Evolutionary conservation across 1,139 yeast genomes (phyloP).

Genomic region (Geotrichum bryndzae): DNA sequence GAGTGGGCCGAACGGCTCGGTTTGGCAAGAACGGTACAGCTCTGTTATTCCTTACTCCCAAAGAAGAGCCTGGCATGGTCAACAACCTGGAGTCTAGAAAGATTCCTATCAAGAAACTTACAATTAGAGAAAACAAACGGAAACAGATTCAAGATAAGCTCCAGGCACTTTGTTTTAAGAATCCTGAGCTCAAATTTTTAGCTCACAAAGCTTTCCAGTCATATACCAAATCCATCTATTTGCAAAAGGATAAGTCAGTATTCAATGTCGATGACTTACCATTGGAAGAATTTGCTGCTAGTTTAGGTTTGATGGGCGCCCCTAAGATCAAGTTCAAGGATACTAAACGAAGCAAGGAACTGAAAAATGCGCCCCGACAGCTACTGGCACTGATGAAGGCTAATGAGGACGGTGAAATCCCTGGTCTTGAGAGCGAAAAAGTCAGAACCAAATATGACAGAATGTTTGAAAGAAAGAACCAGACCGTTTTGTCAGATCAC

Average conservation of each 20-base stretch:
- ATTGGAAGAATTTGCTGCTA: slow-evolving; percentile 74
- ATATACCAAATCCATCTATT: slow-evolving; percentile 73
- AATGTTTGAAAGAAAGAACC: slow-evolving; percentile 93
- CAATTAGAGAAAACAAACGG: slow-evolving; percentile 69
- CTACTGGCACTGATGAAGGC: slow-evolving; percentile 52
- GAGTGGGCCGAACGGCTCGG: slow-evolving; percentile 96
- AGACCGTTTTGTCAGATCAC: slow-evolving; percentile 84
- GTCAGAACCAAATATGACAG: slow-evolving; percentile 87
- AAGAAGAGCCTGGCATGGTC: slow-evolving; percentile 75
- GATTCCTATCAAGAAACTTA: slow-evolving; percentile 66
- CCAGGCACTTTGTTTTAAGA: slow-evolving; percentile 86
- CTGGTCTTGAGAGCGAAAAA: slow-evolving; percentile 23
- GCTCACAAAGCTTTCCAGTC: slow-evolving; percentile 96
- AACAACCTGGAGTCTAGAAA: slow-evolving; percentile 55
- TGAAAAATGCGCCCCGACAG: slow-evolving; percentile 76
- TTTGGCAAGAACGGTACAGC: slow-evolving; percentile 88
- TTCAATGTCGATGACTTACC: slow-evolving; percentile 70
- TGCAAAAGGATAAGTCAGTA: slow-evolving; percentile 75
- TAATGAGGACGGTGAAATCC: slow-evolving; percentile 47
- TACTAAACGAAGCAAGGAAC: slow-evolving; percentile 50
- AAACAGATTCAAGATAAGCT: slow-evolving; percentile 76
- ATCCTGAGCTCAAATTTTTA: slow-evolving; percentile 82
- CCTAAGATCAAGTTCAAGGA: slow-evolving; percentile 79
- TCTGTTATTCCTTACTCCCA: slow-evolving; percentile 71
- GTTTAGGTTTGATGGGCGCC: slow-evolving; percentile 92